phyloP scores from a whole-genome alignment of 306 rosid species.

The Erythrophleum fordii region DNA sequence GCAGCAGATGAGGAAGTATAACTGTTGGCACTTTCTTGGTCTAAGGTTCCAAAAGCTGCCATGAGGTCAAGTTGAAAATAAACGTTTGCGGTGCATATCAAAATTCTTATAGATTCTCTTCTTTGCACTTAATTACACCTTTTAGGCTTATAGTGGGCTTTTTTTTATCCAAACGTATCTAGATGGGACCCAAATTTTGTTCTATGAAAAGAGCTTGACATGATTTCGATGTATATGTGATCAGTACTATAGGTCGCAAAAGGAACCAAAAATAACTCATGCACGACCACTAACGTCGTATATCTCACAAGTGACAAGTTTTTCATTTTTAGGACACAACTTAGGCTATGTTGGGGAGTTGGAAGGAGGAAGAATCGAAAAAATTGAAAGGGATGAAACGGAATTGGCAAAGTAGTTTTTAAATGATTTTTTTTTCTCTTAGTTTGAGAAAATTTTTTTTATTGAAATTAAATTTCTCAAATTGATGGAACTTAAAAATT shows the following conservation, averaged over 20 bases:
- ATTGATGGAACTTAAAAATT: too few species aligned
- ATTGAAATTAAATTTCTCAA: too few species aligned
- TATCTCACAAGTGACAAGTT: conserved; percentile 15
- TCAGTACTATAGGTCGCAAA: neutral
- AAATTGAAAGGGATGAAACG: too few species aligned
- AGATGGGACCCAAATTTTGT: conserved; percentile 51
- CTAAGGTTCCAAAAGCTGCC: conserved; percentile 42
- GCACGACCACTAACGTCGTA: conserved; percentile 37
- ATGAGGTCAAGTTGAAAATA: conserved; percentile 48
- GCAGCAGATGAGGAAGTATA: too few species aligned
- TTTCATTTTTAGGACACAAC: neutral
- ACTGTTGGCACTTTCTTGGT: too few species aligned
- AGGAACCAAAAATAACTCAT: conserved; percentile 11
- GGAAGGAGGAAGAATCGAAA: too few species aligned
- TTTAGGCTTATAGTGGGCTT: conserved; percentile 41
- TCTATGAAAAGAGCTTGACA: conserved; percentile 47
- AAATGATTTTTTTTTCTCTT: too few species aligned
- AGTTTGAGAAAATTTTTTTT: too few species aligned
- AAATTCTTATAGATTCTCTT: conserved; percentile 31
- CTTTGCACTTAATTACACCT: conserved; percentile 31
- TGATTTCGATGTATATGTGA: conserved; percentile 39
- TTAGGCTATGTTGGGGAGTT: too few species aligned
- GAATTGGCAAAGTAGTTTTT: too few species aligned
- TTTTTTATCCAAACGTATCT: conserved; percentile 20
- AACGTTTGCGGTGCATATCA: conserved; percentile 49